Evolutionary conservation across 306 rosid species (phyloP).

Genomic region (Lathyrus tuberosus): DNA sequence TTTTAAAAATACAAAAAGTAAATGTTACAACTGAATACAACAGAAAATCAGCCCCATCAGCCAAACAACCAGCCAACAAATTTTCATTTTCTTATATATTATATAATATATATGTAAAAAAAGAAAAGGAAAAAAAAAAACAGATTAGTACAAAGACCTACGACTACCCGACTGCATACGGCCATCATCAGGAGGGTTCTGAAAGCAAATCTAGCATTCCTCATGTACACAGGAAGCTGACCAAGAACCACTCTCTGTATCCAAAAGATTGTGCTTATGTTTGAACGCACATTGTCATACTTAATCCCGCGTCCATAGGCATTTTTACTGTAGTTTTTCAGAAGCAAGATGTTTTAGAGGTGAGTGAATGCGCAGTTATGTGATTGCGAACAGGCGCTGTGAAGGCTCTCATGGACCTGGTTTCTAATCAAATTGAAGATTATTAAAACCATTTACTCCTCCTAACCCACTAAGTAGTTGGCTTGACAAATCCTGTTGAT

Average conservation of each 20-base stretch:
- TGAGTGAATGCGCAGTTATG: not conserved
- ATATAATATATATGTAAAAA: not conserved
- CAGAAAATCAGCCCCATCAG: slow-evolving; percentile 61
- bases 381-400: not conserved
- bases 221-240: slow-evolving; percentile 64
- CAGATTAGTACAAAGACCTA: slow-evolving; percentile 73
- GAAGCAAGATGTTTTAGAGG: not conserved
- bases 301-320: not conserved
- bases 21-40: slow-evolving; percentile 55
- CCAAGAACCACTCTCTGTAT: slow-evolving; percentile 39
- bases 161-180: slow-evolving; percentile 45
- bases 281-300: not conserved
- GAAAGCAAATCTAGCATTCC: slow-evolving; percentile 51
- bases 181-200: slow-evolving; percentile 52
- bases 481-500: slow-evolving; percentile 87
- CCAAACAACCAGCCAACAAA: slow-evolving; percentile 75
- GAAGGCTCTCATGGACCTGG: slow-evolving; percentile 51
- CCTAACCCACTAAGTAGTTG: slow-evolving; percentile 89
- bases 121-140: not conserved
- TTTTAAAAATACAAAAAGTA: slow-evolving; percentile 35
- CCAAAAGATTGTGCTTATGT: slow-evolving; percentile 15
- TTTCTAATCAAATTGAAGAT: slow-evolving; percentile 90
- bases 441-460: slow-evolving; percentile 79
- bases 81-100: slow-evolving; percentile 47
- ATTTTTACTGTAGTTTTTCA: slow-evolving; percentile 2